phyloP scores from a whole-genome alignment of 176 grass and related monocot species.

The Hyparrhenia diplandra region DNA sequence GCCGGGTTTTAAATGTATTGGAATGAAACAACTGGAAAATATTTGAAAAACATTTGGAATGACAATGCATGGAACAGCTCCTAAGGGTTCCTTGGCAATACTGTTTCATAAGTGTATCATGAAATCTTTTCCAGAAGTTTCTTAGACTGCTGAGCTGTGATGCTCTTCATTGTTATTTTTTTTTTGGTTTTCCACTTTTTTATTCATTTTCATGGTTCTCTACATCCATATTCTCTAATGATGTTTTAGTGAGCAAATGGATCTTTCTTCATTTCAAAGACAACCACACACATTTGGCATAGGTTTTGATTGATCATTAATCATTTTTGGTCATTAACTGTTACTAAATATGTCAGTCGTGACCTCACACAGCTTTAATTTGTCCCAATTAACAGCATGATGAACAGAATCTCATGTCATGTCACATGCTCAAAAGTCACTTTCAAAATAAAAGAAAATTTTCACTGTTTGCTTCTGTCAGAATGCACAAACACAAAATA shows the following conservation, averaged over 20 bases:
- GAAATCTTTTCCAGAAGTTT: not conserved
- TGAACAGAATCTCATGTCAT: not conserved
- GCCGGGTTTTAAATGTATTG: too few species aligned
- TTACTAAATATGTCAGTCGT: not conserved
- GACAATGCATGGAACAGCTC: not conserved
- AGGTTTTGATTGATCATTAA: not conserved
- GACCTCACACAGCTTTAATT: not conserved
- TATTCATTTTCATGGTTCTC: not conserved
- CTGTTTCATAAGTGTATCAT: not conserved
- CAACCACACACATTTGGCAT: not conserved
- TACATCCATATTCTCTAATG: not conserved
- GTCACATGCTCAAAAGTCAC: not conserved
- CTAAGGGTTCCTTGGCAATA: not conserved
- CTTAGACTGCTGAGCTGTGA: not conserved
- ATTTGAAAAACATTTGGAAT: not conserved
- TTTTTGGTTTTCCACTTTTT: not conserved
- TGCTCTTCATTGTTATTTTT: not conserved
- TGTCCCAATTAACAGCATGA: not conserved
- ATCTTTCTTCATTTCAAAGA: not conserved
- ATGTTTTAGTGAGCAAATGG: not conserved
- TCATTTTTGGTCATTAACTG: not conserved
- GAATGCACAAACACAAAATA: not conserved
- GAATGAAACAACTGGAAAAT: not conserved
- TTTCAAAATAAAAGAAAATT: not conserved
- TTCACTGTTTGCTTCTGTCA: not conserved